Percentiles rank a stretch among this genome's conserved stretches.
Conservation (phyloP, 1,284 basidiomycete genomes). For the Irpex rosettiformis region DNA sequence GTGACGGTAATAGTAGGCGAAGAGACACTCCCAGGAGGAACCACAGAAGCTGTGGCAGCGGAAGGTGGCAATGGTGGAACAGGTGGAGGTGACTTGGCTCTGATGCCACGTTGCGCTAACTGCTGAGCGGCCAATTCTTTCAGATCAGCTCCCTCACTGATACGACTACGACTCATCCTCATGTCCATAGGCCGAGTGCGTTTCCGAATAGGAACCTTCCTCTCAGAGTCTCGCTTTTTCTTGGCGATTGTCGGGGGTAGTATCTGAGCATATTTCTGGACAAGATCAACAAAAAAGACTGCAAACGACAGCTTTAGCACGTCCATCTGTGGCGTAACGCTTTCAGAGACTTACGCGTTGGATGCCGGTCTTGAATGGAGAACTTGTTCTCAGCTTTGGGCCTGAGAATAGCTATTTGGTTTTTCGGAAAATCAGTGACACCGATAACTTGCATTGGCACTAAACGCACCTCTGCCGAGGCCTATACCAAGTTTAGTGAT, state of each 20-base stretch:
- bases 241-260: conserved; percentile 79
- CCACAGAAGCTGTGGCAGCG: conserved; percentile 10
- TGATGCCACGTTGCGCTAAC: conserved; percentile 27
- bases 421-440: conserved; percentile 7
- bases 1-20: conserved; percentile 9
- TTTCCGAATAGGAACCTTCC: conserved; percentile 78
- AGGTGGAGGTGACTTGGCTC: conserved; percentile 22
- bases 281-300: conserved; percentile 82
- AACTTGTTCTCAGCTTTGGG: conserved; percentile 81
- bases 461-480: conserved; percentile 73
- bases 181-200: conserved; percentile 88
- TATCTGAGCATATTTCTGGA: conserved; percentile 73
- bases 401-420: conserved; percentile 64
- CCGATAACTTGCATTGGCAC: conserved; percentile 1
- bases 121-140: conserved; percentile 59
- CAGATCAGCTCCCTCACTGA: conserved; percentile 40
- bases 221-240: conserved; percentile 84
- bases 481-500: conserved; percentile 85
- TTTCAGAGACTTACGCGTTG: conserved; percentile 49
- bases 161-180: conserved; percentile 65
- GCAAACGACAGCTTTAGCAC: neutral
- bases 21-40: conserved; percentile 4
- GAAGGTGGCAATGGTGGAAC: conserved; percentile 10
- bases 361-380: conserved; percentile 85
- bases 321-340: neutral